phyloP scores from a whole-genome alignment of 2,329 filamentous ascomycete species.

The Rhinocladiella mackenziei region DNA sequence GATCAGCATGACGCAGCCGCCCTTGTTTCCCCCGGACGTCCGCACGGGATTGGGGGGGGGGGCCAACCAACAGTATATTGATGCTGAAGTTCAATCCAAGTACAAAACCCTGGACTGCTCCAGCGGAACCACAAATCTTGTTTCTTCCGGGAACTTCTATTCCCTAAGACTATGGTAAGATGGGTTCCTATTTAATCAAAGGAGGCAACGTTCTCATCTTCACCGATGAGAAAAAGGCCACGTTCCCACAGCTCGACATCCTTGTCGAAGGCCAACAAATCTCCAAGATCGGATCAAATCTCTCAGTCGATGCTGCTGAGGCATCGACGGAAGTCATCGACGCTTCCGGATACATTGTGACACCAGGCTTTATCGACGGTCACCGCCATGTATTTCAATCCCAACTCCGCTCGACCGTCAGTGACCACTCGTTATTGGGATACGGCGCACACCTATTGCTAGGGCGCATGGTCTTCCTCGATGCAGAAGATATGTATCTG shows the following conservation, averaged over 20 bases:
- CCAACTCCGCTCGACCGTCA: constrained; percentile 37
- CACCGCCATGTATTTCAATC: constrained; percentile 44
- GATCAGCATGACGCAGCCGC: no score
- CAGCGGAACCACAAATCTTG: no score
- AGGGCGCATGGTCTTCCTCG: constrained; percentile 37
- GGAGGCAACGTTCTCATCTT: constrained; percentile 3
- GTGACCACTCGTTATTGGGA: constrained; percentile 39
- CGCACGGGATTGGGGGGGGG: no score
- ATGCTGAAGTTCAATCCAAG: no score
- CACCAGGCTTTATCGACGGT: constrained; percentile 33
- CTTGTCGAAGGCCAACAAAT: constrained; percentile 9
- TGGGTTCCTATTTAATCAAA: no score
- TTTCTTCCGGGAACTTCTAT: no score
- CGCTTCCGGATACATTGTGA: constrained; percentile 33
- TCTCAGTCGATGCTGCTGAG: neutral
- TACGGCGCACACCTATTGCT: constrained; percentile 41
- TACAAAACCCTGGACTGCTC: no score
- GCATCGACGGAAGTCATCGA: constrained; percentile 35
- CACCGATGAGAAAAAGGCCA: neutral
- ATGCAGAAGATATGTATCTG: constrained; percentile 44
- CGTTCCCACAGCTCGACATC: constrained; percentile 12
- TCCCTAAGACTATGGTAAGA: no score
- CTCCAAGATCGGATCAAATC: constrained; percentile 4
- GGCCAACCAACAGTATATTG: no score
- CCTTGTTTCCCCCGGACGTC: no score